Evolutionary conservation across 345 rosid species (phyloP).

Genomic region (Eucalyptus regnans): DNA sequence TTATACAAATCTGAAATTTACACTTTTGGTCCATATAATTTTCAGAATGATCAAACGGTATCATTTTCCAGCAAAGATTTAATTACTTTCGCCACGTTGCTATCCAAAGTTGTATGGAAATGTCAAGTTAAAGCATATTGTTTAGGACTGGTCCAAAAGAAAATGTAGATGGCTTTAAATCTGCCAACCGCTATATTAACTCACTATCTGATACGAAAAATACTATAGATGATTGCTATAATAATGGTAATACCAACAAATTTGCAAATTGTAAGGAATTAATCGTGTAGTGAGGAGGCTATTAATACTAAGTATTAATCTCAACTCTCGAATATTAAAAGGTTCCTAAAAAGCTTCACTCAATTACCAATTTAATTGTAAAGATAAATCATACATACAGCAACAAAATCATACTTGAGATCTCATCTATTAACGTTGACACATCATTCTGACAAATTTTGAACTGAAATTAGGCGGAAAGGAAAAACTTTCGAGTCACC

Average conservation of each 20-base stretch:
- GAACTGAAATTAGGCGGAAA: neutral
- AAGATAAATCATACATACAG: neutral
- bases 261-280: neutral
- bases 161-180: neutral
- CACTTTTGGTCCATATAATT: neutral
- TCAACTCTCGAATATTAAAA: neutral
- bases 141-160: neutral
- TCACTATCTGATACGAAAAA: neutral
- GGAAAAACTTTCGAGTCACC: neutral
- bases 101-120: neutral
- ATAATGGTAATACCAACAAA: neutral
- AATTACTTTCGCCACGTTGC: neutral
- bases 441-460: neutral
- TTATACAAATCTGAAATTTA: neutral
- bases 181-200: neutral
- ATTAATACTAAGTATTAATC: neutral
- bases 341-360: neutral
- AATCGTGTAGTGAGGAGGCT: neutral
- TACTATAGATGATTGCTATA: neutral
- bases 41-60: neutral
- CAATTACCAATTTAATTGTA: neutral
- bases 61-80: neutral
- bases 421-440: neutral
- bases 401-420: neutral
- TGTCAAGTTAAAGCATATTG: neutral